phyloP scores from a whole-genome alignment of 441 rosid genomes.

The Gossypium trilobum region DNA sequence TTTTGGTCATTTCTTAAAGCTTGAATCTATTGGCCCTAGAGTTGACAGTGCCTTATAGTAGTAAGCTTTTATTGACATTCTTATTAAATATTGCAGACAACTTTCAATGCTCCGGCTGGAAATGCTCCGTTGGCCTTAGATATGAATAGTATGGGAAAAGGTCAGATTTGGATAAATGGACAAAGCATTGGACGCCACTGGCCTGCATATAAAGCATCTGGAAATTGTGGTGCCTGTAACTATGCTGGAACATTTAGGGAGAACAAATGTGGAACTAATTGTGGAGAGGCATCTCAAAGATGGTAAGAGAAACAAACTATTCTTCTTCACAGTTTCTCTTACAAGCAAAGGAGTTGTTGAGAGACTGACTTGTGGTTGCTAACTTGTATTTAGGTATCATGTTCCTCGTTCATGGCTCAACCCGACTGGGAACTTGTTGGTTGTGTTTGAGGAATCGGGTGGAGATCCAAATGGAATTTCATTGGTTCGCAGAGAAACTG shows the following conservation, averaged over 20 bases:
- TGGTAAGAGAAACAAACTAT: conserved; percentile 39
- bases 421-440: conserved; percentile 74
- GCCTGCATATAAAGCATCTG: conserved; percentile 89
- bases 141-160: conserved; percentile 94
- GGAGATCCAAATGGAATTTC: conserved; percentile 84
- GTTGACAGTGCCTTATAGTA: neutral
- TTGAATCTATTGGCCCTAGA: too few relatives aligned
- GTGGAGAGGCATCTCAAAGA: conserved; percentile 93
- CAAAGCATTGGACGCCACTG: conserved; percentile 83
- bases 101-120: conserved; percentile 82
- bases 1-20: too few relatives aligned
- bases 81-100: conserved; percentile 45
- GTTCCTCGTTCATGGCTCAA: conserved; percentile 84
- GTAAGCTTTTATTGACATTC: conserved; percentile 17
- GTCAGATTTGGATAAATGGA: conserved; percentile 94
- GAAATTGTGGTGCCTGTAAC: conserved; percentile 56
- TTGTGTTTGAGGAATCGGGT: conserved; percentile 94
- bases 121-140: conserved; percentile 76
- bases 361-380: conserved; percentile 4
- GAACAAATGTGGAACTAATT: conserved; percentile 68
- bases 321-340: conserved; percentile 1
- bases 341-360: neutral
- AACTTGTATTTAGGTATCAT: conserved; percentile 56
- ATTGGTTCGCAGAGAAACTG: conserved; percentile 73
- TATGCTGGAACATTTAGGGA: conserved; percentile 64